These are phyloP conservation scores for Aureobasidium sp. DNA, from an alignment of 2,329 filamentous ascomycete species.

Conservation along the genomic window DNA sequence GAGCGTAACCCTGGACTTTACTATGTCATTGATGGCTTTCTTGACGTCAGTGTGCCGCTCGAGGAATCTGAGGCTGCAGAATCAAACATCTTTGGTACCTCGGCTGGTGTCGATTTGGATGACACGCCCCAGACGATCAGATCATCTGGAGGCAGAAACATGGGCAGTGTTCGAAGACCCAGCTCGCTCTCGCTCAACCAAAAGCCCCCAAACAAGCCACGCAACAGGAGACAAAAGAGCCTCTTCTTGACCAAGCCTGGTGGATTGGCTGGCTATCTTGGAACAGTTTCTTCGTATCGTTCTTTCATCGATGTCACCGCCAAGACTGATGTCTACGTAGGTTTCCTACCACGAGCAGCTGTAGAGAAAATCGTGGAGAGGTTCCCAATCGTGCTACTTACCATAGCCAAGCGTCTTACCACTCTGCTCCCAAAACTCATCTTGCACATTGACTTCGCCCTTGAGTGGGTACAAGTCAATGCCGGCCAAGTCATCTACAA, in stretches of 20 bases:
- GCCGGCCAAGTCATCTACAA: constrained; percentile 92
- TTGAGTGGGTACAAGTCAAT: constrained; percentile 97
- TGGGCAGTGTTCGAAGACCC: background rate
- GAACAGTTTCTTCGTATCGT: constrained; percentile 86
- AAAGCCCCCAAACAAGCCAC: constrained; percentile 15
- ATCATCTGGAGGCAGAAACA: background rate
- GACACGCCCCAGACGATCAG: constrained; percentile 4
- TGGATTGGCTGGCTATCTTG: constrained; percentile 86
- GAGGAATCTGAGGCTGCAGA: constrained; percentile 49
- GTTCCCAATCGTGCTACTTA: constrained; percentile 85
- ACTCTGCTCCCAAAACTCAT: constrained; percentile 82
- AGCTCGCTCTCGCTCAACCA: background rate
- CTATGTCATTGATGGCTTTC: constrained; percentile 93
- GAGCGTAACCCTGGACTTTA: constrained; percentile 95
- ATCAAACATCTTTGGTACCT: constrained; percentile 37
- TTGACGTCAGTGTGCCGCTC: constrained; percentile 81
- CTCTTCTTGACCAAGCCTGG: constrained; percentile 91
- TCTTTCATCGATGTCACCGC: constrained; percentile 96
- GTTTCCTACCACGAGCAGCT: constrained; percentile 77
- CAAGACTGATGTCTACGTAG: constrained; percentile 97
- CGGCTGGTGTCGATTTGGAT: constrained; percentile 25
- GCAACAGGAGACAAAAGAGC: constrained; percentile 42
- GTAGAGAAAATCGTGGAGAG: constrained; percentile 88
- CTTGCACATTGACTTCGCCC: constrained; percentile 92
- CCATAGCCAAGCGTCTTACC: constrained; percentile 91